Percentiles rank a stretch among this genome's conserved stretches.
Conservation (phyloP, 2,329 filamentous ascomycete species). For the Fusarium mundagurra region DNA sequence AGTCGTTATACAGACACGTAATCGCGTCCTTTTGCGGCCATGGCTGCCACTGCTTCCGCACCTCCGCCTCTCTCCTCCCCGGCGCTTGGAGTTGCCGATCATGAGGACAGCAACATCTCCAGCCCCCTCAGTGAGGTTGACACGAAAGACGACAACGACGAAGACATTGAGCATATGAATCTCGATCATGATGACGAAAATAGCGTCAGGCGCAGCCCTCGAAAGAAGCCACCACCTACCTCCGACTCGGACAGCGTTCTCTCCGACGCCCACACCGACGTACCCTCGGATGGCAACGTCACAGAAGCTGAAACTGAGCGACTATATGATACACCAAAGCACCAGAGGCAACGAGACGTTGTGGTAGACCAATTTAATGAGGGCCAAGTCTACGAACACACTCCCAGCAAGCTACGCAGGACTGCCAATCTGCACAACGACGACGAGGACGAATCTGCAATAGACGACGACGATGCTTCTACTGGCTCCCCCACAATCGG, state of each 20-base stretch:
- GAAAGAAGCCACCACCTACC: conserved; percentile 46
- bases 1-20: conserved; percentile 20
- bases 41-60: conserved; percentile 65
- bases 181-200: conserved; percentile 52
- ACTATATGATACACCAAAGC: conserved; percentile 86
- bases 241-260: conserved; percentile 63
- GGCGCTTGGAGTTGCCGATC: conserved; percentile 53
- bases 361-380: conserved; percentile 66
- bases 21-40: conserved; percentile 44
- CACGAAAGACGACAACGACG: conserved; percentile 78
- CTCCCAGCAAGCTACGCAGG: conserved; percentile 80
- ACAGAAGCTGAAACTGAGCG: conserved; percentile 95
- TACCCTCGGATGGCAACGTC: conserved; percentile 61
- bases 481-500: conserved; percentile 52
- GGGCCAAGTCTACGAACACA: conserved; percentile 68
- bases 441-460: conserved; percentile 52
- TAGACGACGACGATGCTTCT: conserved; percentile 53
- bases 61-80: conserved; percentile 59
- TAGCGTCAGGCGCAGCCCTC: conserved; percentile 42
- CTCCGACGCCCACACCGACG: conserved; percentile 61
- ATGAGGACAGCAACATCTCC: conserved; percentile 77
- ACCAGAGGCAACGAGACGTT: conserved; percentile 69
- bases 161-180: conserved; percentile 69
- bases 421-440: conserved; percentile 48
- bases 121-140: conserved; percentile 95